Conservation (phyloP, 306 rosid species). For the Malus asiatica region DNA sequence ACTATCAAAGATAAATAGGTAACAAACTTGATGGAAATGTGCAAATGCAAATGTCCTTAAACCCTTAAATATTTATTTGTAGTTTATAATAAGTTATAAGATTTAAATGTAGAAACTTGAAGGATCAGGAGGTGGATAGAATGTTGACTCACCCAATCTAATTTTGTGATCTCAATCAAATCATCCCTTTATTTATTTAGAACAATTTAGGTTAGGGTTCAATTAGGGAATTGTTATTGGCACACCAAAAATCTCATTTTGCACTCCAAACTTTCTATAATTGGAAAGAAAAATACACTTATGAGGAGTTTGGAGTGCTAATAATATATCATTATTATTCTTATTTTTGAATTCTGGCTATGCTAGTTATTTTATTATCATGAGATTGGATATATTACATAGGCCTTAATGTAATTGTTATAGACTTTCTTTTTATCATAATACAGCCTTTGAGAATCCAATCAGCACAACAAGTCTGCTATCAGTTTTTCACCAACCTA, state of each 20-base stretch:
- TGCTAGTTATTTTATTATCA: too few species aligned
- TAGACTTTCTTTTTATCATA: background rate
- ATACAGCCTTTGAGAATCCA: background rate
- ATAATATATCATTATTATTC: background rate
- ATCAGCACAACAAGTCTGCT: background rate
- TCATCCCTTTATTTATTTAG: too few species aligned
- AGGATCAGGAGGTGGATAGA: too few species aligned
- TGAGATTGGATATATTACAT: background rate
- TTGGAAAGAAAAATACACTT: too few species aligned
- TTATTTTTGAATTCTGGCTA: background rate
- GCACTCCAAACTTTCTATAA: too few species aligned
- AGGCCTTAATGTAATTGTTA: background rate
- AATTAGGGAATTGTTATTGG: too few species aligned
- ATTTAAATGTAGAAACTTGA: background rate
- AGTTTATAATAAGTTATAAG: background rate
- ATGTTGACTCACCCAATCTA: too few species aligned
- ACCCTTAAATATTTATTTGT: background rate
- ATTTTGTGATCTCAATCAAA: too few species aligned
- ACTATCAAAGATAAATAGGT: background rate
- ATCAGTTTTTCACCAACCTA: background rate
- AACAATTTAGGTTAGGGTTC: too few species aligned
- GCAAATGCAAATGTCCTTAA: background rate
- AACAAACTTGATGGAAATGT: background rate
- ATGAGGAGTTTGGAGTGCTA: too few species aligned
- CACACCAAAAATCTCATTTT: too few species aligned